Base-by-base conservation (phyloP, 2,329 filamentous ascomycete genomes). In the Iodosphaeria phyllophila region DNA sequence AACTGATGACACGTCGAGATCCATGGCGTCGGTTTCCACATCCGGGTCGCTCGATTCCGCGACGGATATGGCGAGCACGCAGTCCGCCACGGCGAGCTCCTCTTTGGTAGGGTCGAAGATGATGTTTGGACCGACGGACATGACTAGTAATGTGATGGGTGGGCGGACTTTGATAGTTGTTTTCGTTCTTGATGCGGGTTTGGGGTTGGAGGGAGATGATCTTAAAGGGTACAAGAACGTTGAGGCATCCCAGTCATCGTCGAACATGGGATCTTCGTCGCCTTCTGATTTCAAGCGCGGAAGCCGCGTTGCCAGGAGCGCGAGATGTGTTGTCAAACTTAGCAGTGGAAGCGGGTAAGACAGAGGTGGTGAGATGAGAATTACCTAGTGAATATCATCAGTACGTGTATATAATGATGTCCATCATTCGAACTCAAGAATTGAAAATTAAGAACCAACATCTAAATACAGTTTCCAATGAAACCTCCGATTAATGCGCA, bases 391-490 rank as follows among this genome's bases (percentile, higher is more conserved):
- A n/a, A n/a, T n/a, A n/a, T n/a, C 27, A 8, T 12, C 20, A n/a
- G 3, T 14, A 20, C 6, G 10, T 13, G 13, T 29, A 21, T 11
- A 28, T 13, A 19, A 27, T 26, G 25, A n/a, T 26, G 25, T 10
- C 19, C 18, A 13, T n/a, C 6, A 3, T 5, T 12, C 3, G 18
- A 8, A 10, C 12, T 6, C 16, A 17, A 11, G 12, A 18, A 16
- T 10, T 8, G 18, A 9, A 17, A 10, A 18, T 16, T 11, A 22
- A 18, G 10, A 20, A 17, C 23, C 9, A 20, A 16, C 84, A 52
- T 98, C 89, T 33, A 98, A 65, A 51, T 86, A 95, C 29, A 98
- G 50, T 52, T 84, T 80, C 89, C 89, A 98, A 58, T 95, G 86
- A 60, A 86, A 98, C 22, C 84, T 66, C 30, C 61, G 56, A 53